Conservation (phyloP, 1,139 yeast species). For the Arxiozyma telluris region DNA sequence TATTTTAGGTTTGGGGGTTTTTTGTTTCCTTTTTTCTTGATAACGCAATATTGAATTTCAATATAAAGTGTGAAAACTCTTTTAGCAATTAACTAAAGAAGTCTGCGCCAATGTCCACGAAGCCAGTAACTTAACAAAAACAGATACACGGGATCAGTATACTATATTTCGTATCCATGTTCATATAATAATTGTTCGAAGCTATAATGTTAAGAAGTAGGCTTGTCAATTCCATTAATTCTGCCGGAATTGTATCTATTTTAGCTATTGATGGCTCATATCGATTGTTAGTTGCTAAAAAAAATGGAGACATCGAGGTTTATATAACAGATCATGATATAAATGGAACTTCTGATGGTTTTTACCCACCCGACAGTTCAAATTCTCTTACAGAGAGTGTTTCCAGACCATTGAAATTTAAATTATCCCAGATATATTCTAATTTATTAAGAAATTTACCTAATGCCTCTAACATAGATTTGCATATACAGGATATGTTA, state of each 20-base stretch:
- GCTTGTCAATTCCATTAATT: slow-evolving; percentile 11
- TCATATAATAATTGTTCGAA: background rate
- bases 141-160: background rate
- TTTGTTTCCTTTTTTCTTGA: background rate
- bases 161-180: background rate
- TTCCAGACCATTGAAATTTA: slow-evolving; percentile 5
- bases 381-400: background rate
- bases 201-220: slow-evolving; percentile 17
- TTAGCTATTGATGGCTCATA: slow-evolving; percentile 20
- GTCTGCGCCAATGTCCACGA: background rate
- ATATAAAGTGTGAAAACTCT: background rate
- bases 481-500: slow-evolving; percentile 14
- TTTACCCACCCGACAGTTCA: background rate
- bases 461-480: slow-evolving; percentile 6
- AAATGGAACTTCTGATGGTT: background rate
- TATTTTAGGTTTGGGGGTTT: background rate
- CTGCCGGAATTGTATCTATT: slow-evolving; percentile 18
- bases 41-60: background rate
- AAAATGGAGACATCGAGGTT: slow-evolving; percentile 24
- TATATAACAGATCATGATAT: slow-evolving; percentile 17
- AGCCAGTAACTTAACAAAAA: background rate
- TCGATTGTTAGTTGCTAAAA: slow-evolving; percentile 21
- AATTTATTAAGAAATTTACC: slow-evolving; percentile 16
- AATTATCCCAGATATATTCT: slow-evolving; percentile 24
- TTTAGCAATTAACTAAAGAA: too few species aligned